Conservation (phyloP, 2,329 filamentous ascomycete genomes). For the Alternaria sp. region DNA sequence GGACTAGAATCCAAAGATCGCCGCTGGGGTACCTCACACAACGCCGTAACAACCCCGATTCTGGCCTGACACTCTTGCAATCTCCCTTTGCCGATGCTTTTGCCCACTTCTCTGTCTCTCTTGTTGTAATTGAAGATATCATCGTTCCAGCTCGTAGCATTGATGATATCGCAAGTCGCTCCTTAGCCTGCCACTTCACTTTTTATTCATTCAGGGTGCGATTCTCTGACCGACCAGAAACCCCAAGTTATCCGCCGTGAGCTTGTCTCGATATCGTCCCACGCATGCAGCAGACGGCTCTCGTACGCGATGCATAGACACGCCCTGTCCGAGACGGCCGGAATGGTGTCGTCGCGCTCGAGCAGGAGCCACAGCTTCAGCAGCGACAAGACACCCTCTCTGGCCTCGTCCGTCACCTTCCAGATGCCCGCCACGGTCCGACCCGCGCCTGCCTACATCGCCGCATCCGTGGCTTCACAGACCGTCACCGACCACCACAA, state of each 20-base stretch:
- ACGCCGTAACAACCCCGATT: constrained; percentile 14
- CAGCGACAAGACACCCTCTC: constrained; percentile 71
- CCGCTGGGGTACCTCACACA: constrained; percentile 15
- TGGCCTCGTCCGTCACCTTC: constrained; percentile 59
- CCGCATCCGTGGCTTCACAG: constrained; percentile 84
- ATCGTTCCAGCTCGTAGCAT: too few species aligned
- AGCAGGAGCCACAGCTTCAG: constrained; percentile 65
- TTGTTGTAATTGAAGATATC: not conserved
- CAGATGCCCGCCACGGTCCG: constrained; percentile 73
- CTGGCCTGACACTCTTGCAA: constrained; percentile 11
- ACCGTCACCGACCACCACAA: constrained; percentile 91
- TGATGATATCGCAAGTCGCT: constrained; percentile 1
- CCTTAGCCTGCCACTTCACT: constrained; percentile 19
- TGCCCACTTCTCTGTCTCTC: not conserved
- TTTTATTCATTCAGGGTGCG: constrained; percentile 17
- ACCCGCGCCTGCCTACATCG: constrained; percentile 87
- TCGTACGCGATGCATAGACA: constrained; percentile 44
- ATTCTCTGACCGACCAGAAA: not conserved
- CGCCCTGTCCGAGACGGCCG: constrained; percentile 45
- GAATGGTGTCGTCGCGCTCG: constrained; percentile 47
- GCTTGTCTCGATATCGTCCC: not conserved
- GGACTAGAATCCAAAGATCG: constrained; percentile 19
- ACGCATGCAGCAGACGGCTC: constrained; percentile 3
- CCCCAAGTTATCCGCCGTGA: too few species aligned
- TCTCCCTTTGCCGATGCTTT: constrained; percentile 7